Conservation (phyloP, 2,329 filamentous ascomycete genomes). For the Exophiala spinifera region DNA sequence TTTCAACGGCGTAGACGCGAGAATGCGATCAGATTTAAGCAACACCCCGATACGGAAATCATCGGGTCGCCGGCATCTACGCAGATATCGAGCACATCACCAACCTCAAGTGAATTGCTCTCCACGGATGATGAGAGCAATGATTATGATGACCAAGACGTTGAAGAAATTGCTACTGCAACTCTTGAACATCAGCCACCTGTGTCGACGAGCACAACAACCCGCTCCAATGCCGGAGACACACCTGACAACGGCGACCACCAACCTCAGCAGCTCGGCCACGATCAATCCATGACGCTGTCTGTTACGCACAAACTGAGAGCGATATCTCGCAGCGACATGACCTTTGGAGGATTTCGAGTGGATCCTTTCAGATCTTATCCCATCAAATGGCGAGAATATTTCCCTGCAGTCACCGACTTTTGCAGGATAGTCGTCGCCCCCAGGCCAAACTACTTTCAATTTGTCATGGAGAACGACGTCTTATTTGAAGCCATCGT, state of each 20-base stretch:
- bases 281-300: neutral
- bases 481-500: slow-evolving; percentile 19
- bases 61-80: too few relatives aligned
- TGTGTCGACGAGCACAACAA: too few relatives aligned
- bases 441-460: slow-evolving; percentile 5
- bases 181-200: too few relatives aligned
- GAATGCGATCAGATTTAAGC: slow-evolving; percentile 7
- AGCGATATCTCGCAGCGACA: slow-evolving; percentile 7
- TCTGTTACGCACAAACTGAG: neutral
- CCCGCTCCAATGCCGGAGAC: too few relatives aligned
- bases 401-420: slow-evolving; percentile 16
- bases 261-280: neutral
- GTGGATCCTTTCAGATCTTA: slow-evolving; percentile 15
- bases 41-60: neutral
- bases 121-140: too few relatives aligned
- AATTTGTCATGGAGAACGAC: slow-evolving; percentile 12
- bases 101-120: too few relatives aligned
- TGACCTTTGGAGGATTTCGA: slow-evolving; percentile 12
- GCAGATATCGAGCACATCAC: too few relatives aligned
- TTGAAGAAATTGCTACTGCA: too few relatives aligned
- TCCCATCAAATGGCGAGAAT: slow-evolving; percentile 11
- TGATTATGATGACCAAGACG: too few relatives aligned
- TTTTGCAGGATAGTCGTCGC: slow-evolving; percentile 13
- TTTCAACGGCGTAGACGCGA: slow-evolving; percentile 6
- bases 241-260: too few relatives aligned